A percentile compares a stretch with the other conserved stretches of the same genome.
Evolutionary conservation across 345 rosid genomes (phyloP).

Genomic region (Turritis glabra): DNA sequence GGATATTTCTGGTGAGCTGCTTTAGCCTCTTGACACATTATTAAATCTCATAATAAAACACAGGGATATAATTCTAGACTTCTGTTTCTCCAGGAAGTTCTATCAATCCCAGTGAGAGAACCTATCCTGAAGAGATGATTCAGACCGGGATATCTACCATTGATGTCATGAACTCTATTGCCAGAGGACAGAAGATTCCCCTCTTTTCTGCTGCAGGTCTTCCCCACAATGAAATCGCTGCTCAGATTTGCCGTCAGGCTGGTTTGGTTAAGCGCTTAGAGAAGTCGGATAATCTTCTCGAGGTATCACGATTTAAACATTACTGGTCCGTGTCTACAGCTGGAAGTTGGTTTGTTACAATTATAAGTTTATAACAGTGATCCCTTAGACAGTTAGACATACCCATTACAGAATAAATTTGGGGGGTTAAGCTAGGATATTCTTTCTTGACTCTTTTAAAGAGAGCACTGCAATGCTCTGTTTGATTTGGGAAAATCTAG

Average conservation of each 20-base stretch:
- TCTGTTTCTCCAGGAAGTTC: conserved; percentile 65
- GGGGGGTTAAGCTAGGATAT: not conserved
- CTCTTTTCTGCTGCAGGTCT: conserved; percentile 98
- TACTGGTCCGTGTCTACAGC: not conserved
- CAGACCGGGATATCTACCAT: conserved; percentile 96
- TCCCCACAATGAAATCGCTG: conserved; percentile 96
- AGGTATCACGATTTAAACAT: conserved; percentile 44
- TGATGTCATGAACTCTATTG: conserved; percentile 95
- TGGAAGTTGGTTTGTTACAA: not conserved
- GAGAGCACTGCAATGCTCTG: not conserved
- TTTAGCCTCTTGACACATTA: not conserved
- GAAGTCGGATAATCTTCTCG: conserved; percentile 73
- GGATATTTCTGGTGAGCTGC: conserved; percentile 77
- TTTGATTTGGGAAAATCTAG: conserved; percentile 5
- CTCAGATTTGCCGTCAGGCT: conserved; percentile 99
- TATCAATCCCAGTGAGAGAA: conserved; percentile 94
- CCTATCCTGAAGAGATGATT: conserved; percentile 95
- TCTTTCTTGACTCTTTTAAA: not conserved
- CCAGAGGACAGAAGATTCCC: conserved; percentile 94
- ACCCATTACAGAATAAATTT: not conserved
- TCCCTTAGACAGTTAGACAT: not conserved
- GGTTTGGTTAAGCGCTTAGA: conserved; percentile 92
- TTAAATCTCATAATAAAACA: not conserved
- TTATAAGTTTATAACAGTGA: not conserved
- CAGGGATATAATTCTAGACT: not conserved